Conservation (phyloP, 2,329 filamentous ascomycete genomes). For the Thielaviopsis populi region DNA sequence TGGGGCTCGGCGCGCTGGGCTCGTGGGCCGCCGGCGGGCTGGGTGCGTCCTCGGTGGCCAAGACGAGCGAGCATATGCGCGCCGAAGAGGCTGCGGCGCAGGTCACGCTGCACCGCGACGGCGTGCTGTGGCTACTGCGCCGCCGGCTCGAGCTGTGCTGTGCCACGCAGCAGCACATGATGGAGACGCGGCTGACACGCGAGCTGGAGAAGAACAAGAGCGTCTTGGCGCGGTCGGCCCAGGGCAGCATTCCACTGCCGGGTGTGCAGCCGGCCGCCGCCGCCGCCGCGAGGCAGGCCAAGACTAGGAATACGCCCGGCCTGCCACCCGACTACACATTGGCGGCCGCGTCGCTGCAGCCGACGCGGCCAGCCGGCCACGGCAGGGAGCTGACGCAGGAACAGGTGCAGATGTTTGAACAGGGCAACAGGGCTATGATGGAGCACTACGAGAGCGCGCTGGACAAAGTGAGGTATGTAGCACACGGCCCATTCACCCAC, state of each 20-base stretch:
- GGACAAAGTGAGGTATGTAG: conserved; percentile 74
- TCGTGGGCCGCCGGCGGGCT: conserved; percentile 53
- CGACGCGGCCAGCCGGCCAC: conserved; percentile 8
- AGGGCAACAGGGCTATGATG: conserved; percentile 84
- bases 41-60: conserved; percentile 30
- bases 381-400: conserved; percentile 55
- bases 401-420: conserved; percentile 83
- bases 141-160: conserved; percentile 62
- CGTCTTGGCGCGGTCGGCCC: conserved; percentile 52
- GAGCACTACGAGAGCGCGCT: conserved; percentile 88
- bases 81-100: conserved; percentile 58
- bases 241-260: conserved; percentile 16
- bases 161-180: conserved; percentile 73
- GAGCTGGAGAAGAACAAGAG: conserved; percentile 85
- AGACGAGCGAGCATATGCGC: conserved; percentile 48
- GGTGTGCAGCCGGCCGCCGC: conserved; percentile 17
- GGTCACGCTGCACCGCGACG: conserved; percentile 58
- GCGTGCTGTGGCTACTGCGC: conserved; percentile 69
- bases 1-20: conserved; percentile 42
- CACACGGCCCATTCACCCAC: background rate
- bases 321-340: conserved; percentile 18
- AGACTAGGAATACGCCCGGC: background rate
- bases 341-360: conserved; percentile 18
- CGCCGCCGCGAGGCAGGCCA: background rate
- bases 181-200: conserved; percentile 71